A percentile compares a stretch with the other conserved stretches of the same genome.
phyloP scores from a whole-genome alignment of 2,329 filamentous ascomycete species.

The Xylaria sp. region DNA sequence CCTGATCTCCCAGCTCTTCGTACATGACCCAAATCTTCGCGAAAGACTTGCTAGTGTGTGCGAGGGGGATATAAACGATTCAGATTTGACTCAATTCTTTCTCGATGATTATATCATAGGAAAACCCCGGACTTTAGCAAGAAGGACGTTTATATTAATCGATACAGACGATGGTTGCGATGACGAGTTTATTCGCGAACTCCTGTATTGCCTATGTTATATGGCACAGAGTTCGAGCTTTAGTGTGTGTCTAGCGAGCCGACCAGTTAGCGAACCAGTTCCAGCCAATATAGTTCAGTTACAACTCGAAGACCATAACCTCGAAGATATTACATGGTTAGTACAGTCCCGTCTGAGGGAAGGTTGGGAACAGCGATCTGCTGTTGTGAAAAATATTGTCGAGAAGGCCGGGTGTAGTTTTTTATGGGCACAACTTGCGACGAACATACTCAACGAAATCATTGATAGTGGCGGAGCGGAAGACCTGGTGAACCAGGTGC shows the following conservation, averaged over 20 bases:
- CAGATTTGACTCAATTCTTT: conserved; percentile 27
- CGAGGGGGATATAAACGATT: conserved; percentile 10
- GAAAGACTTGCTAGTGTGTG: conserved; percentile 7
- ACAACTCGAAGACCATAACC: conserved; percentile 27
- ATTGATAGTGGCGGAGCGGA: conserved; percentile 14
- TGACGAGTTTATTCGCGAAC: conserved; percentile 27
- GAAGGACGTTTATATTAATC: conserved; percentile 34
- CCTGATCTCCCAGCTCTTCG: conserved; percentile 32
- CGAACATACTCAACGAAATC: conserved; percentile 27
- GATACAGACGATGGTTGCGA: conserved; percentile 26
- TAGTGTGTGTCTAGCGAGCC: conserved; percentile 32
- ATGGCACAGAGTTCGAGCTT: conserved; percentile 29
- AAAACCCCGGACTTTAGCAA: conserved; percentile 11
- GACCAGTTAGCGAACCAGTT: conserved; percentile 9
- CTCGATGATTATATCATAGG: conserved; percentile 25
- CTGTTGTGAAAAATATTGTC: conserved; percentile 10
- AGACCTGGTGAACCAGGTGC: conserved; percentile 14
- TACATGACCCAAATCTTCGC: conserved; percentile 26
- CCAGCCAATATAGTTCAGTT: conserved; percentile 21
- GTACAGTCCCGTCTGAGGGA: conserved; percentile 21
- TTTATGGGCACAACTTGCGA: conserved; percentile 34
- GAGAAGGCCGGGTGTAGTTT: conserved; percentile 28
- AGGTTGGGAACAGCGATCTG: conserved; percentile 1
- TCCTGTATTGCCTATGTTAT: conserved; percentile 24
- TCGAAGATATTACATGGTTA: conserved; percentile 25